These are phyloP conservation scores for Paulinella micropora DNA, from an alignment of 78 protist species.

Conservation along the genomic window DNA sequence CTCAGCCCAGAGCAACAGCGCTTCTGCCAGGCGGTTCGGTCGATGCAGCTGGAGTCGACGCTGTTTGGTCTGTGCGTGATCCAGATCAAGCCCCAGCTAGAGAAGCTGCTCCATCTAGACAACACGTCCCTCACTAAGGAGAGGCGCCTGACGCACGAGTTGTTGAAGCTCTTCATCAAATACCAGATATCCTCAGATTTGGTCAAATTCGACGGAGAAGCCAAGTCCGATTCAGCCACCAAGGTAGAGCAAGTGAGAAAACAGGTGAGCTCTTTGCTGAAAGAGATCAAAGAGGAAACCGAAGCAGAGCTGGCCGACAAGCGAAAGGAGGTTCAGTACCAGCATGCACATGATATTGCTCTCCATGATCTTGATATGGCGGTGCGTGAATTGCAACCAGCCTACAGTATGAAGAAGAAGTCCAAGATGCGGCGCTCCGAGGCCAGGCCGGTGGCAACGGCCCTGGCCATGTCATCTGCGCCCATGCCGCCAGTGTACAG, in stretches of 20 bases:
- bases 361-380: no score
- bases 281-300: background rate
- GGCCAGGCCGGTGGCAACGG: no score
- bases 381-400: no score
- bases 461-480: no score
- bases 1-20: conserved; percentile 44
- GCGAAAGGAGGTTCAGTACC: no score
- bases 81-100: conserved; percentile 44
- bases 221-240: background rate
- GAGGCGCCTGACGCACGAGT: conserved; percentile 27
- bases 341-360: no score
- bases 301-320: background rate
- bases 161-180: conserved; percentile 27
- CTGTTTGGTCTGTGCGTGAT: conserved; percentile 25
- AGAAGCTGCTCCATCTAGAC: conserved; percentile 24
- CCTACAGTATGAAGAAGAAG: no score
- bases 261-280: background rate
- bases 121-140: conserved; percentile 31
- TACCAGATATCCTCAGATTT: conserved; percentile 37
- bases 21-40: conserved; percentile 28
- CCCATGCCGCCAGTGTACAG: no score
- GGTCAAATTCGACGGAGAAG: conserved; percentile 2
- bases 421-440: no score
- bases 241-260: background rate
- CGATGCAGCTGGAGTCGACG: conserved; percentile 39